A percentile compares a stretch with the other conserved stretches of the same genome.
Conservation (phyloP, 495 filamentous ascomycete species). For the Hypoxylon fuscum region DNA sequence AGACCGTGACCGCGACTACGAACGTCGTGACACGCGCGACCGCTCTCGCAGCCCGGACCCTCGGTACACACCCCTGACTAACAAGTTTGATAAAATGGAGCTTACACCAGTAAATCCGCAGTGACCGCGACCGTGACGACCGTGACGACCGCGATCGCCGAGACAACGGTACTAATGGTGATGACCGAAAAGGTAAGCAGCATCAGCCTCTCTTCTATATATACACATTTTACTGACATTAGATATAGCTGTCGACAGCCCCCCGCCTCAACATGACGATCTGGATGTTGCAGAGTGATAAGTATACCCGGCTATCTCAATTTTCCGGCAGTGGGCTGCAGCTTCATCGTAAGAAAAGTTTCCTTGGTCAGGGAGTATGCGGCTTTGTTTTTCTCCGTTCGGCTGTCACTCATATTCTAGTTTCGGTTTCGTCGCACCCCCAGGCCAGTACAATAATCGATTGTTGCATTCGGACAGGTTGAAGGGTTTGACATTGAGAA, state of each 20-base stretch:
- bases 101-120: conserved; percentile 29
- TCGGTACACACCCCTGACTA: conserved; percentile 62
- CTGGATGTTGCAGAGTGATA: conserved; percentile 91
- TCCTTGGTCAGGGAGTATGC: conserved; percentile 40
- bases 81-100: conserved; percentile 2
- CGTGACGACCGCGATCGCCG: conserved; percentile 62
- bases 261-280: conserved; percentile 90
- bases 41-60: conserved; percentile 78
- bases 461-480: too few species aligned
- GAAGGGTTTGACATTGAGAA: too few species aligned
- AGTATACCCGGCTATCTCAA: conserved; percentile 31
- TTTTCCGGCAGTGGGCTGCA: conserved; percentile 25
- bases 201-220: conserved; percentile 17
- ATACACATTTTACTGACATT: conserved; percentile 32
- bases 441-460: too few species aligned
- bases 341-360: conserved; percentile 25
- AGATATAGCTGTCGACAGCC: conserved; percentile 70
- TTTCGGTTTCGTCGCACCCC: conserved; percentile 48
- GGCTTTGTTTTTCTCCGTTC: conserved; percentile 43
- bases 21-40: conserved; percentile 74
- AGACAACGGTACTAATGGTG: conserved; percentile 75
- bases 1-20: conserved; percentile 81
- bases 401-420: conserved; percentile 46
- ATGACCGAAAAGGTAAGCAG: conserved; percentile 87
- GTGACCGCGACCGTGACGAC: conserved; percentile 67